Conservation (phyloP, 495 filamentous ascomycete genomes). For the Aspergillus indologenus region DNA sequence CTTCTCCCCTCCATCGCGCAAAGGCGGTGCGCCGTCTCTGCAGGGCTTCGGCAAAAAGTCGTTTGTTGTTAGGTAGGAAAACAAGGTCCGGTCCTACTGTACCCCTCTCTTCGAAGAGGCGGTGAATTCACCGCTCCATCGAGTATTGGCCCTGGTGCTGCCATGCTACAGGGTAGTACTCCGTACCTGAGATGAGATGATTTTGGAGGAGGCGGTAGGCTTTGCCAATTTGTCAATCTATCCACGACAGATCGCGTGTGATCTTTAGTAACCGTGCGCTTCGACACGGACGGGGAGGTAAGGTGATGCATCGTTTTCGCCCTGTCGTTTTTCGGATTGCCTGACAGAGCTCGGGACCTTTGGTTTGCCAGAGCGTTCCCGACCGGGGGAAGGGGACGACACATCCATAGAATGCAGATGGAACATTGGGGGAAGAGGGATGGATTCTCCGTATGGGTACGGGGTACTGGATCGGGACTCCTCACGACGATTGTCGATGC, state of each 20-base stretch:
- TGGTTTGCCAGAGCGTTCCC: too few species aligned
- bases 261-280: neutral
- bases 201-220: neutral
- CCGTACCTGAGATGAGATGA: too few species aligned
- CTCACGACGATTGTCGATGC: neutral
- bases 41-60: neutral
- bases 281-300: too few species aligned
- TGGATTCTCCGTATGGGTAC: neutral
- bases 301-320: neutral
- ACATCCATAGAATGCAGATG: neutral
- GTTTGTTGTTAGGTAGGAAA: neutral
- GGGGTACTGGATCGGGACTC: neutral
- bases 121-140: slow-evolving; percentile 20
- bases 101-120: slow-evolving; percentile 4
- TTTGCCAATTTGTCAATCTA: neutral
- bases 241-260: neutral
- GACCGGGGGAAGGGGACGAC: neutral
- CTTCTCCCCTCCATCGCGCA: neutral
- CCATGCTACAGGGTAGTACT: slow-evolving; percentile 9
- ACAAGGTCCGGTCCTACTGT: too few species aligned
- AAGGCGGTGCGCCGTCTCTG: neutral
- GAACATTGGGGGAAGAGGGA: neutral
- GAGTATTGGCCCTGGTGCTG: slow-evolving; percentile 15
- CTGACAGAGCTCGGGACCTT: neutral
- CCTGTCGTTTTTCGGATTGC: neutral